Evolutionary conservation across 305 asterid genomes (phyloP).

Genomic region (Plantago coronopus): DNA sequence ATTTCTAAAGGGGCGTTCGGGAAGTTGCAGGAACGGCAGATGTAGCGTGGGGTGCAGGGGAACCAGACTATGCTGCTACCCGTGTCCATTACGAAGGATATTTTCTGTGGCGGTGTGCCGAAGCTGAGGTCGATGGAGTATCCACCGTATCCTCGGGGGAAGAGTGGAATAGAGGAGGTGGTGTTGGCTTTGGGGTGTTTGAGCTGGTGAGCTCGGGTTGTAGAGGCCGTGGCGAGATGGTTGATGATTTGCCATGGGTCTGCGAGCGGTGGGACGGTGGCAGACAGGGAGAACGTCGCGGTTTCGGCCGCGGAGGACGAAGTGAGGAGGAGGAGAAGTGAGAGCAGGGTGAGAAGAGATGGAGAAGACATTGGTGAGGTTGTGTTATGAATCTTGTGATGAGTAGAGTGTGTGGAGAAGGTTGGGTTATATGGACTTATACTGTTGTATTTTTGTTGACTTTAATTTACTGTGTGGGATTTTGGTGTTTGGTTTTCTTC

Average conservation of each 20-base stretch:
- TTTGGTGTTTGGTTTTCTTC: no score
- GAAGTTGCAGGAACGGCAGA: conserved; percentile 46
- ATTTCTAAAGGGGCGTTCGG: no score
- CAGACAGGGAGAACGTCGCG: conserved; percentile 39
- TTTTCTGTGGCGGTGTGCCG: conserved; percentile 55
- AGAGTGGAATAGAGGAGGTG: conserved; percentile 32
- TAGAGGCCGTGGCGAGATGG: conserved; percentile 41
- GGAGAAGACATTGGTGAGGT: conserved; percentile 18
- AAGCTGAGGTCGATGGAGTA: conserved; percentile 41
- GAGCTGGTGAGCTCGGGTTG: conserved; percentile 46
- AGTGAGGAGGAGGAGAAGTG: conserved; percentile 16
- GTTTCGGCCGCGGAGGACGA: conserved; percentile 28
- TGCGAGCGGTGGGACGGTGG: conserved; percentile 24
- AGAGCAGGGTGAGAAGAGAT: conserved; percentile 19
- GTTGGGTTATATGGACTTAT: neutral
- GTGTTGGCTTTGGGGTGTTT: conserved; percentile 31
- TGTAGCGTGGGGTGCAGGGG: conserved; percentile 44
- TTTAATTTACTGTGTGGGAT: no score
- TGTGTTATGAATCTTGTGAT: no score
- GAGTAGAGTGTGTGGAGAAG: conserved; percentile 19
- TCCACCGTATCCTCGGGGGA: conserved; percentile 47
- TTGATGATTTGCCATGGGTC: conserved; percentile 39
- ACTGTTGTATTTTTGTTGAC: no score
- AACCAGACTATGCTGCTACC: conserved; percentile 57
- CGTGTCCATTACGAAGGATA: conserved; percentile 50